Conservation (phyloP, 768 basidiomycete species). For the Termitomyces sp. region DNA sequence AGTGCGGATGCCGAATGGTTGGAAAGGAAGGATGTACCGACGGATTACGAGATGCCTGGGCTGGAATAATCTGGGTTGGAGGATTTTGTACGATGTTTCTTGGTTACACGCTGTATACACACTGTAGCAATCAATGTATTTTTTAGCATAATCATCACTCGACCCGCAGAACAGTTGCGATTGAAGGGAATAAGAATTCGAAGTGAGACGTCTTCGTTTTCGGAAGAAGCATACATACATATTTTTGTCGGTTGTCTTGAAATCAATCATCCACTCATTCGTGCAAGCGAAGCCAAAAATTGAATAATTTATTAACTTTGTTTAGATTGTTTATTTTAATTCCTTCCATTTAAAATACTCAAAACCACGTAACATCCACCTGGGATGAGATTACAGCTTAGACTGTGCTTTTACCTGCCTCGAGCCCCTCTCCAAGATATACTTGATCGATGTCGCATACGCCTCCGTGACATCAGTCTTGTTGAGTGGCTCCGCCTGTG, state of each 20-base stretch:
- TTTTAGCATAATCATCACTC: neutral
- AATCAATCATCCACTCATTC: neutral
- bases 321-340: neutral
- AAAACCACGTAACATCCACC: neutral
- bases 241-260: neutral
- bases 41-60: constrained; percentile 66
- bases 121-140: neutral
- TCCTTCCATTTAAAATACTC: neutral
- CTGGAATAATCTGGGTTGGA: constrained; percentile 20
- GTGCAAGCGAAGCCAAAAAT: neutral
- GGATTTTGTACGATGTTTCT: neutral
- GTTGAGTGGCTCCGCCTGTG: constrained; percentile 58
- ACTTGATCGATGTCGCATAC: constrained; percentile 54
- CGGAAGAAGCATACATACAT: neutral
- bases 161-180: fast-evolving
- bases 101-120: neutral
- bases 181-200: too few species aligned
- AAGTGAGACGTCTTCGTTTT: too few species aligned
- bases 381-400: constrained; percentile 18
- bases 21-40: constrained; percentile 71
- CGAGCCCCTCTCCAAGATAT: constrained; percentile 45
- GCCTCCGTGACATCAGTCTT: constrained; percentile 43
- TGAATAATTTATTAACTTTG: neutral
- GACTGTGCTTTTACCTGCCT: constrained; percentile 26
- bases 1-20: constrained; percentile 60